Conservation (phyloP, 2,329 filamentous ascomycete genomes). For the Fusarium mundagurra region DNA sequence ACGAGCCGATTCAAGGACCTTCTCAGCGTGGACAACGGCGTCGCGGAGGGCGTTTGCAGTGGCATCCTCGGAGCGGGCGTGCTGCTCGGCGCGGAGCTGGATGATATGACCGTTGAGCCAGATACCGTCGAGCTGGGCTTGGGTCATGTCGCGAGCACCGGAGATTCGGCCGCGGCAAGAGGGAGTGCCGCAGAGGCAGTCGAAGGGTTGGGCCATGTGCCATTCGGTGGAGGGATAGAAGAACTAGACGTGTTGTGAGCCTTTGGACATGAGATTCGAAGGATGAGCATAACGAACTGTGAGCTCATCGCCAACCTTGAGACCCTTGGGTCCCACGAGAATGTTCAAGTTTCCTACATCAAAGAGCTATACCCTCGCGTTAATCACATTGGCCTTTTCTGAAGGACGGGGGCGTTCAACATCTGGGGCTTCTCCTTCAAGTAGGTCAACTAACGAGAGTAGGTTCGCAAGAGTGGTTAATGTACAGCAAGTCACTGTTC, state of each 20-base stretch:
- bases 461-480: conserved; percentile 75
- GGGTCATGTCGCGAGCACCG: conserved; percentile 70
- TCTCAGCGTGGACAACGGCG: conserved; percentile 57
- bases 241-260: conserved; percentile 55
- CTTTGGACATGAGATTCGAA: neutral
- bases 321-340: conserved; percentile 65
- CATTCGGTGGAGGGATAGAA: conserved; percentile 82
- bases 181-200: conserved; percentile 68
- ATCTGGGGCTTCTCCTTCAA: conserved; percentile 20
- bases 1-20: conserved; percentile 57
- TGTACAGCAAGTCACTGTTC: conserved; percentile 73
- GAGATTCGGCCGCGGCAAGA: conserved; percentile 70
- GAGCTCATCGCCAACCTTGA: conserved; percentile 66
- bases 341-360: conserved; percentile 67
- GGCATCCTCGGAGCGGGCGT: conserved; percentile 46
- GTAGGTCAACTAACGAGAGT: conserved; percentile 62
- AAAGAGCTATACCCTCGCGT: conserved; percentile 60
- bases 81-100: conserved; percentile 59
- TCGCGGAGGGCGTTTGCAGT: conserved; percentile 55
- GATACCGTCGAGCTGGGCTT: conserved; percentile 62
- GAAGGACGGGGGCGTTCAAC: neutral
- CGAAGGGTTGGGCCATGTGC: conserved; percentile 77
- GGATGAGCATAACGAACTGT: conserved; percentile 52
- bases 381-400: neutral
- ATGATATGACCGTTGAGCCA: conserved; percentile 72